Base-by-base conservation (phyloP, 257 asterid species). In the Ilex aquifolium region DNA sequence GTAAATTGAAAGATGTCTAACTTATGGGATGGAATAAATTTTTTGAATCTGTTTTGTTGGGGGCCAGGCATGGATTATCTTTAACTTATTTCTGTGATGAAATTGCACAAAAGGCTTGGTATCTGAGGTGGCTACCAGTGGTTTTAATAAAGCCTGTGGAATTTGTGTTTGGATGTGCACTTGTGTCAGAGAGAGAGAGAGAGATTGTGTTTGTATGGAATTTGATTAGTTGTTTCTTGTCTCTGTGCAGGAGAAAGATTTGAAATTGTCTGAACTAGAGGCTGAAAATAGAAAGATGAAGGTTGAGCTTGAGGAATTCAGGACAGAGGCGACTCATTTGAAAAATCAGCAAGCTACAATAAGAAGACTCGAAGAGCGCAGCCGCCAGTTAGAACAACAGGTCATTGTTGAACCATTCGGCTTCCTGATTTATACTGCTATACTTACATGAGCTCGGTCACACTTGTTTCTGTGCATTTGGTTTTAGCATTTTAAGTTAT, bases 341-440 rank as follows among this genome's bases (percentile, higher is more conserved):
- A 93, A 90, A 82, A 93, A 93, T 77, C 99, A 93, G 73, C 99
- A 93, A 74, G 88, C 97, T 13, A 93, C 97, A 42, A 90, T 93
- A 72, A 83, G 96, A 83, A 85, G 96, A 74, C 95, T 93, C 64
- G 97, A 93, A 82, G 99, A 93, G 73, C 94, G 99, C 68, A 79
- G 88, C 65, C 97, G 97, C 72, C 99, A 90, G 74, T 83, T 93
- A 71, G 99, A 93, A 76, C 99, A 87, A 62, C 99, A 93, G 97
- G 99, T 86, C 27, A 69, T 73, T 68, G 51, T 69, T 67, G 42
- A 8, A 8, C 1, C 8, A 36, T 36, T 36, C 8, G 5, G 42
- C 42, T 36, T 36, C 42, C 42, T 21, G 27, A 21, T 21, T 21
- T 21, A 42, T 1, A 42, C 12, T 42, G 12, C 48, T 11, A 42